Evolutionary conservation across 345 rosid species (phyloP), one percentile per base, ranked within the genome.

Genomic region (Euclidium syriacum): DNA sequence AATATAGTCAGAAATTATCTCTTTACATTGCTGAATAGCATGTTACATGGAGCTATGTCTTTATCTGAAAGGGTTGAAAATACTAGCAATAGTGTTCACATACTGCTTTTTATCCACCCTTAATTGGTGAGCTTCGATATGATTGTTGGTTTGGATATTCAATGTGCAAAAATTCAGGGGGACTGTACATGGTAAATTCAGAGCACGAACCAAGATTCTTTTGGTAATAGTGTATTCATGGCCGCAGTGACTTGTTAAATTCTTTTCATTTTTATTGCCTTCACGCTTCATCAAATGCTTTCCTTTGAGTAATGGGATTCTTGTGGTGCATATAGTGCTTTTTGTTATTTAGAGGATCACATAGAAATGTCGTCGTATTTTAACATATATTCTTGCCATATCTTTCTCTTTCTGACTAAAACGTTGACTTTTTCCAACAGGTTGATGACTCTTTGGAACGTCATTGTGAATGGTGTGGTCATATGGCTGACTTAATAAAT

Each of bases 381-480:
- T 18, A 18, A 16, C 8, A 20, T 20, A n/a, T 43, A 38, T 36
- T 36, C 4, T 46, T 62, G 30, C 56, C 65, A 53, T 26, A 35
- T 30, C 1, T 55, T 36, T 56, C 20, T 49, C 18, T 56, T 40
- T 54, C 17, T 62, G 48, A 63, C 46, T 44, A 17, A 53, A 40
- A 68, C 18, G 49, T 38, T 42, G 50, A 42, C 59, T 38, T 57
- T 48, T 76, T 62, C 39, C 62, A 61, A 74, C 82, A 94, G 97
- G 87, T 81, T 69, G 51, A 75, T 46, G 84, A 82, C 51, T 78
- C 89, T 72, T 70, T 65, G 16, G 97, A 79, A 71, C 71, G 85
- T 68, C 82, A 81, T 65, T 94, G 99, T 78, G 85, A 84, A 53
- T 94, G 99, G 97, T 94, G 99, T 55, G 99, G 96, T 44, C 80